Conservation (phyloP, 73 alveolate species). For the Paraurostyla sp. region DNA sequence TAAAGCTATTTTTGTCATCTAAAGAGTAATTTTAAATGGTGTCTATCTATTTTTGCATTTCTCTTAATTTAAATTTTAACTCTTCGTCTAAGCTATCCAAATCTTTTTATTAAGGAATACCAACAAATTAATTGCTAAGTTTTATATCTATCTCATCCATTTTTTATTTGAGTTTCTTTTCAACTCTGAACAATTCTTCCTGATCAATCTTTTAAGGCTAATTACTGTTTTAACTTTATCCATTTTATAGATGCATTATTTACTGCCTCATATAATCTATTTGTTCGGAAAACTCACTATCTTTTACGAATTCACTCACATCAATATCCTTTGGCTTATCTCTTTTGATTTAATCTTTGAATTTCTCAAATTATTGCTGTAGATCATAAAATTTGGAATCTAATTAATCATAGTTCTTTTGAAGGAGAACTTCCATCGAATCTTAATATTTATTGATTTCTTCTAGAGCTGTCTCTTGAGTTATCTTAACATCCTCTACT, state of each 20-base stretch:
- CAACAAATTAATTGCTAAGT: background rate
- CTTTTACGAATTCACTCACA: background rate
- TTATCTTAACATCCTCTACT: conserved; percentile 11
- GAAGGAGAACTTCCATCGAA: background rate
- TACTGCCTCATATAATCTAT: conserved; percentile 12
- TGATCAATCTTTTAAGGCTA: background rate
- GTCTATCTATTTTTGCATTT: background rate
- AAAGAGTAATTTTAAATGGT: background rate
- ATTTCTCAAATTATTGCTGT: background rate
- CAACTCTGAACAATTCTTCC: conserved; percentile 8
- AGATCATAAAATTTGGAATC: background rate
- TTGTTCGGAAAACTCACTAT: background rate
- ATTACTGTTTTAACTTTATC: background rate
- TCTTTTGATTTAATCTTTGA: background rate
- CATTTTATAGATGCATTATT: background rate
- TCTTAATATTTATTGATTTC: conserved; percentile 37
- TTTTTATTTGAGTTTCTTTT: background rate
- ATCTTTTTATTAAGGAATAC: background rate
- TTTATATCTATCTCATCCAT: background rate
- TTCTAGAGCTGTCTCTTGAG: conserved; percentile 2
- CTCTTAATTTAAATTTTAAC: background rate
- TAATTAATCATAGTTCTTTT: background rate
- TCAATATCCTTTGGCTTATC: background rate
- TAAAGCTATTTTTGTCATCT: background rate
- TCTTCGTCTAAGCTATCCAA: background rate